Percentiles rank a stretch among this genome's conserved stretches.
phyloP scores from a whole-genome alignment of 2,329 filamentous ascomycete genomes.

The Botrytis paeoniae region DNA sequence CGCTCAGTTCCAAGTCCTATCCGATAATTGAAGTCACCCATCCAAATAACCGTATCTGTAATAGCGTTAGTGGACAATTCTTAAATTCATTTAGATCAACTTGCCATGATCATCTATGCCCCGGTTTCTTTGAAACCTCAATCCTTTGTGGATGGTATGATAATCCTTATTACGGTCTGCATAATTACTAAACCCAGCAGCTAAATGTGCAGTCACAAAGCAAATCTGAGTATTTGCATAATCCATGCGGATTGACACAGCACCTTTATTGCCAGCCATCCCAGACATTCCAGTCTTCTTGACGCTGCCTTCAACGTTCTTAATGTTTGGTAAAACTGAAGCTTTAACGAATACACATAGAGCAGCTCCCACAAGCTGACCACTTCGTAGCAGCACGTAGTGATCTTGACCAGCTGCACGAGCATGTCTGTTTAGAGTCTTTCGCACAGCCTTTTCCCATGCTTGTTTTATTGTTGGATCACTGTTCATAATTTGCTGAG shows the following conservation, averaged over 20 bases:
- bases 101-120: constrained; percentile 85
- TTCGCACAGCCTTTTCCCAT: constrained; percentile 82
- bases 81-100: constrained; percentile 13
- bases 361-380: constrained; percentile 91
- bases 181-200: constrained; percentile 94
- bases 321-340: constrained; percentile 74
- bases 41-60: constrained; percentile 77
- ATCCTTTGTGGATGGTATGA: constrained; percentile 61
- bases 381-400: constrained; percentile 86
- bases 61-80: constrained; percentile 28
- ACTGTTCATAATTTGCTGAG: constrained; percentile 98
- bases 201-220: constrained; percentile 94
- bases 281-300: constrained; percentile 95
- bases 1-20: constrained; percentile 80
- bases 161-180: constrained; percentile 95
- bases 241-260: constrained; percentile 92
- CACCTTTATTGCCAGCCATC: constrained; percentile 97
- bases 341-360: constrained; percentile 87
- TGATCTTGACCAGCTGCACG: constrained; percentile 63
- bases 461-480: constrained; percentile 79
- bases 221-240: constrained; percentile 91
- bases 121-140: constrained; percentile 87
- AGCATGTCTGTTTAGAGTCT: constrained; percentile 71
- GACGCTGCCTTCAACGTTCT: constrained; percentile 92
- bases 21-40: constrained; percentile 97